phyloP scores from a whole-genome alignment of 164 flowering plant species.

The Dillenia turbinata region DNA sequence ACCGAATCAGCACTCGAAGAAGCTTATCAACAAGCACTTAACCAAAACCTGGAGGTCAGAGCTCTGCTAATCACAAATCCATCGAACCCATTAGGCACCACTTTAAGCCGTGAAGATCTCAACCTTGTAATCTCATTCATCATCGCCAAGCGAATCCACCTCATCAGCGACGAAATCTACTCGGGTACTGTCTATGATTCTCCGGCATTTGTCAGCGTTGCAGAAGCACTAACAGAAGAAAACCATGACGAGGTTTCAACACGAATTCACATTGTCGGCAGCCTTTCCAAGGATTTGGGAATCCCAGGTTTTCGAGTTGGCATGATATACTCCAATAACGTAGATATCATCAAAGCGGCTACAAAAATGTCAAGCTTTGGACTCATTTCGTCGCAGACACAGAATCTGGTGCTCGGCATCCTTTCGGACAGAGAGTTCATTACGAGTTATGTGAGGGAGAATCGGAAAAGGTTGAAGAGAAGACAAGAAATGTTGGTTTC shows the following conservation, averaged over 20 bases:
- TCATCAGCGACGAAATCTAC: slow-evolving; percentile 38
- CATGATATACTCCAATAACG: slow-evolving; percentile 30
- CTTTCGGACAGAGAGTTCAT: slow-evolving; percentile 28
- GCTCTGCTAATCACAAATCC: slow-evolving; percentile 41
- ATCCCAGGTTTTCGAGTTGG: slow-evolving; percentile 41
- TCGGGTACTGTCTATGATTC: slow-evolving; percentile 32
- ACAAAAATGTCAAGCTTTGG: slow-evolving; percentile 54
- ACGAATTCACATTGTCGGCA: slow-evolving; percentile 30
- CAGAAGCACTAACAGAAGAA: slow-evolving; percentile 16
- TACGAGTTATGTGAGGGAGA: slow-evolving; percentile 16
- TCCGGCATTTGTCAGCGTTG: slow-evolving; percentile 23
- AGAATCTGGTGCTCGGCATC: slow-evolving; percentile 25
- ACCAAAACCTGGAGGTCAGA: slow-evolving; percentile 25
- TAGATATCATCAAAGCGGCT: slow-evolving; percentile 26
- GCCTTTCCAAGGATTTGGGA: slow-evolving; percentile 43
- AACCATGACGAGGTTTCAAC: slow-evolving; percentile 4
- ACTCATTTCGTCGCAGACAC: slow-evolving; percentile 37
- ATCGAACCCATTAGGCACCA: slow-evolving; percentile 39
- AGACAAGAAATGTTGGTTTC: slow-evolving; percentile 24
- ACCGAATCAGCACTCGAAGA: slow-evolving; percentile 31
- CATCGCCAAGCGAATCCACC: slow-evolving; percentile 20
- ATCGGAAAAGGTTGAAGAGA: slow-evolving; percentile 17
- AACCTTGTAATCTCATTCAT: slow-evolving; percentile 24
- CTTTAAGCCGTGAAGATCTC: slow-evolving; percentile 22
- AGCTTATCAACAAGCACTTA: slow-evolving; percentile 26